phyloP scores from a whole-genome alignment of 495 filamentous ascomycete genomes.

The Hamigera avellanea region DNA sequence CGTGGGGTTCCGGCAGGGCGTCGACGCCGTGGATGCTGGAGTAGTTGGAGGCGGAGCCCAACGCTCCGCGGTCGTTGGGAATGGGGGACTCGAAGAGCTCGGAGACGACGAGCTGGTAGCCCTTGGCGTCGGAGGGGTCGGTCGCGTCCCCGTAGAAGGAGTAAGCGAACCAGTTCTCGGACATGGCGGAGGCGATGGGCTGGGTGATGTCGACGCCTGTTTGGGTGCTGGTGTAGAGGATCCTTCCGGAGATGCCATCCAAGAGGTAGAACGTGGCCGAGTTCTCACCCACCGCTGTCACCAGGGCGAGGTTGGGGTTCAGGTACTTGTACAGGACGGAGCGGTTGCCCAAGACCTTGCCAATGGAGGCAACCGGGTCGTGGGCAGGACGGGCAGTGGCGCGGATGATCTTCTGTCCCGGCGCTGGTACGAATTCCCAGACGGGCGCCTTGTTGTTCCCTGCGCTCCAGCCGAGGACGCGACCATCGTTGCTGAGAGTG shows the following conservation, averaged over 20 bases:
- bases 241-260: slow-evolving; percentile 72
- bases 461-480: slow-evolving; percentile 47
- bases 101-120: slow-evolving; percentile 76
- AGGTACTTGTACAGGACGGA: slow-evolving; percentile 96
- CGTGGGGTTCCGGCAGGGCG: slow-evolving; percentile 44
- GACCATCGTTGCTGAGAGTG: slow-evolving; percentile 46
- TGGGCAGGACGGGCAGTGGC: slow-evolving; percentile 58
- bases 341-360: slow-evolving; percentile 81
- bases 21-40: slow-evolving; percentile 53
- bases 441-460: slow-evolving; percentile 36
- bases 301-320: slow-evolving; percentile 72
- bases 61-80: slow-evolving; percentile 74
- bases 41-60: slow-evolving; percentile 56
- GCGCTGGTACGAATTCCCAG: slow-evolving; percentile 66
- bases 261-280: slow-evolving; percentile 67
- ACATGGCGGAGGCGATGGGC: slow-evolving; percentile 62
- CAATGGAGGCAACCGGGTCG: slow-evolving; percentile 90
- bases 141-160: slow-evolving; percentile 60
- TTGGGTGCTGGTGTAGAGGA: slow-evolving; percentile 62
- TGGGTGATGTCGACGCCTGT: slow-evolving; percentile 62
- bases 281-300: slow-evolving; percentile 55
- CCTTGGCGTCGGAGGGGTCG: slow-evolving; percentile 49
- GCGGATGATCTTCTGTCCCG: slow-evolving; percentile 53
- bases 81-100: slow-evolving; percentile 82
- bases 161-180: slow-evolving; percentile 95